These are phyloP conservation scores for Mucor plumbeus DNA, from an alignment of 371 early-diverging fungal genomes.

Conservation along the genomic window DNA sequence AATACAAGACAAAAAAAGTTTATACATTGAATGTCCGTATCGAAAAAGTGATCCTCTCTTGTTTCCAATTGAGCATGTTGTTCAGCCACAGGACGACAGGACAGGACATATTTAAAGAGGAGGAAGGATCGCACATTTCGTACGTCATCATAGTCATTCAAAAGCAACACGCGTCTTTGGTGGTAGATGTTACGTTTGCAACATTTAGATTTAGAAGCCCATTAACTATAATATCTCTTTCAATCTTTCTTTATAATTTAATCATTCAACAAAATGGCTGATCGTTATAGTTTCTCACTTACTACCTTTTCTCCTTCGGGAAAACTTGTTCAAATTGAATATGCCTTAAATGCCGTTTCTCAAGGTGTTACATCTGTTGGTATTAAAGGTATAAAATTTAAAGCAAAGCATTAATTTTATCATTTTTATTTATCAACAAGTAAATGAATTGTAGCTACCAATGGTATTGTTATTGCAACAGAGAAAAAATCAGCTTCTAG, in stretches of 20 bases:
- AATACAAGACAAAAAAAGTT: constrained; percentile 2
- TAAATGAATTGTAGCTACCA: constrained; percentile 68
- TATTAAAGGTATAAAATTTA: constrained; percentile 84
- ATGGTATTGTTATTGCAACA: constrained; percentile 98
- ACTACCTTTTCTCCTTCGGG: constrained; percentile 99
- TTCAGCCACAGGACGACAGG: constrained; percentile 7
- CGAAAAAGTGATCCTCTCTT: background rate
- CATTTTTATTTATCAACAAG: background rate
- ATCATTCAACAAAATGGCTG: constrained; percentile 39
- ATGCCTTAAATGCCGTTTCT: constrained; percentile 96
- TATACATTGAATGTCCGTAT: constrained; percentile 6
- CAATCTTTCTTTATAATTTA: background rate
- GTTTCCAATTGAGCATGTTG: constrained; percentile 2
- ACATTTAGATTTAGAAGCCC: background rate
- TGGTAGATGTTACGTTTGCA: constrained; percentile 4
- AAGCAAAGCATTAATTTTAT: background rate
- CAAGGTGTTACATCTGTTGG: constrained; percentile 97
- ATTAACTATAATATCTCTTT: background rate
- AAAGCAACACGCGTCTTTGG: constrained; percentile 8
- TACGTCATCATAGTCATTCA: background rate
- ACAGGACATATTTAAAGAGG: background rate
- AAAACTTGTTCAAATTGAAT: constrained; percentile 98
- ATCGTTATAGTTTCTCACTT: constrained; percentile 93
- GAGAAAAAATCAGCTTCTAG: constrained; percentile 96
- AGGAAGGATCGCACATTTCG: background rate